phyloP scores from a whole-genome alignment of 108 stramenopile genomes.

The Cyclostephanos tholiformis region DNA sequence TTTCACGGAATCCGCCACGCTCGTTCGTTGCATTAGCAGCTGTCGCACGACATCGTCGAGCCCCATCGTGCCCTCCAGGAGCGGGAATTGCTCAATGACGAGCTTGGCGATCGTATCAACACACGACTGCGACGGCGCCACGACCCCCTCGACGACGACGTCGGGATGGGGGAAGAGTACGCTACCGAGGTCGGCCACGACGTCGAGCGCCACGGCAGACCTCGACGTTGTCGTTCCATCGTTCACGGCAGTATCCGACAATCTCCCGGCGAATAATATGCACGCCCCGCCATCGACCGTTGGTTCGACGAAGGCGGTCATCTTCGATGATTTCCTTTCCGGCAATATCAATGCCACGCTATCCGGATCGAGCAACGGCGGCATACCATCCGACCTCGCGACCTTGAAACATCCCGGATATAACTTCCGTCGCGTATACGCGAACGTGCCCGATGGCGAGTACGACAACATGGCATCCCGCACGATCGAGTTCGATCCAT shows the following conservation, averaged over 20 bases:
- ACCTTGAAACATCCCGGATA: constrained; percentile 75
- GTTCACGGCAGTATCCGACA: neutral
- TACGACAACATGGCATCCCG: constrained; percentile 40
- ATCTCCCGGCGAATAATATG: constrained; percentile 68
- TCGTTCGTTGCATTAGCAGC: constrained; percentile 44
- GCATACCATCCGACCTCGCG: constrained; percentile 44
- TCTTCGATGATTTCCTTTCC: constrained; percentile 33
- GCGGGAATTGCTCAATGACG: constrained; percentile 56
- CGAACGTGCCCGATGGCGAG: constrained; percentile 32
- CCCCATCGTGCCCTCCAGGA: constrained; percentile 51
- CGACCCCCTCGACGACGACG: constrained; percentile 17
- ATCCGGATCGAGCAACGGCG: constrained; percentile 60
- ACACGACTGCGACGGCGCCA: constrained; percentile 16
- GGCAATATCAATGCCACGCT: constrained; percentile 67
- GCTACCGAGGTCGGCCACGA: constrained; percentile 15
- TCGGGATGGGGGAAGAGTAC: constrained; percentile 26
- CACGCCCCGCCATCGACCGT: constrained; percentile 59
- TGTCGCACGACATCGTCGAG: constrained; percentile 51
- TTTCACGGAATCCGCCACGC: constrained; percentile 56
- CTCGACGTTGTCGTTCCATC: neutral
- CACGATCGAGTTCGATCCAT: constrained; percentile 76
- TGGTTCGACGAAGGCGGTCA: constrained; percentile 75
- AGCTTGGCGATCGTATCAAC: constrained; percentile 27
- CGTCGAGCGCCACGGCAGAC: neutral
- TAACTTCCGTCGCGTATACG: constrained; percentile 26